Percentiles rank a stretch among this genome's conserved stretches.
Evolutionary conservation across 805 yeast species (phyloP).

Genomic region (Metschnikowia reukaufii): DNA sequence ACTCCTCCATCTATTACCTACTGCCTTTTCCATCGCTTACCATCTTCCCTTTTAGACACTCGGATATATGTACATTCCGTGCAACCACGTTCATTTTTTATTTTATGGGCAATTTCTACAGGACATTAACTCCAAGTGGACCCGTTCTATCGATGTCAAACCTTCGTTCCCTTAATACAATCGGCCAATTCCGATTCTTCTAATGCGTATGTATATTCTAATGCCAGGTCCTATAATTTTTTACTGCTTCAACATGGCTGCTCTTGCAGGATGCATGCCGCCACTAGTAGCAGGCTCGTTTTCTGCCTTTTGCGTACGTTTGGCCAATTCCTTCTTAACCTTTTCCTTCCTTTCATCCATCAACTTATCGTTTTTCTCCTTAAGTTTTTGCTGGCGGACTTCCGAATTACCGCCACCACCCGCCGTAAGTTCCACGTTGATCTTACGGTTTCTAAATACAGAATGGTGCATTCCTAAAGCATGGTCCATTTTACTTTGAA

Average conservation of each 20-base stretch:
- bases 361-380: slow-evolving; percentile 74
- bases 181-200: not conserved
- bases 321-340: slow-evolving; percentile 47
- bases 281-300: slow-evolving; percentile 24
- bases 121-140: no score
- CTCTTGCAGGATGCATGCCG: slow-evolving; percentile 68
- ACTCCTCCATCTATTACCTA: no score
- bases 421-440: slow-evolving; percentile 94
- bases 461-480: slow-evolving; percentile 87
- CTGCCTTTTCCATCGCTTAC: no score
- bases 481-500: slow-evolving; percentile 75
- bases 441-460: slow-evolving; percentile 64
- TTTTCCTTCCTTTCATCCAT: slow-evolving; percentile 66
- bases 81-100: no score
- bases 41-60: not conserved
- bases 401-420: slow-evolving; percentile 96
- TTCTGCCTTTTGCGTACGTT: slow-evolving; percentile 33
- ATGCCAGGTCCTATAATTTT: not conserved
- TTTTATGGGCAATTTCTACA: no score
- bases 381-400: slow-evolving; percentile 61
- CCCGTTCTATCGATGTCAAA: no score
- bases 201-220: slow-evolving; percentile 2
- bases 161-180: no score
- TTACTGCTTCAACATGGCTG: slow-evolving; percentile 41
- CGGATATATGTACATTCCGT: no score